Conservation (phyloP, 139 green algal species). For the Tetradesmus obliquus region DNA sequence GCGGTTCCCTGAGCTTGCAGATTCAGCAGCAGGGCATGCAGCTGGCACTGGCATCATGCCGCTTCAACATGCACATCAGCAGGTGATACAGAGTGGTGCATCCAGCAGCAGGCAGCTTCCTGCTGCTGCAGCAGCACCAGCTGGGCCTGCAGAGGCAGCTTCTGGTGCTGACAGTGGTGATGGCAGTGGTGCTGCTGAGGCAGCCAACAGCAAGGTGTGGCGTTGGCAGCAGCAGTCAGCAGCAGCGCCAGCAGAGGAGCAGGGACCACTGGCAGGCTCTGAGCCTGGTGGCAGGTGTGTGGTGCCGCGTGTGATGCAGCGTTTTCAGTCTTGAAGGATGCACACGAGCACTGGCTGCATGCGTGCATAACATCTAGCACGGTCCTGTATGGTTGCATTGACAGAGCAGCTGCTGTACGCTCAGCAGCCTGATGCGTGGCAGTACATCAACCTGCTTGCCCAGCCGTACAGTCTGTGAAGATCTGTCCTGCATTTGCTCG, state of each 20-base stretch:
- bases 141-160: not conserved
- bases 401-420: too few species aligned
- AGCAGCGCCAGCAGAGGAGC: not conserved
- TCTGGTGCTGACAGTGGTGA: not conserved
- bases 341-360: too few species aligned
- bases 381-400: too few species aligned
- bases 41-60: too few species aligned
- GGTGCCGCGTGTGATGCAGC: too few species aligned
- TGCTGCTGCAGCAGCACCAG: not conserved
- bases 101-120: not conserved
- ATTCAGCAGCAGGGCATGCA: not conserved
- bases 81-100: not conserved
- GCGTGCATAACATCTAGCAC: too few species aligned
- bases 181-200: not conserved
- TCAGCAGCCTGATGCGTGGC: too few species aligned
- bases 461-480: too few species aligned
- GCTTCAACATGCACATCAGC: not conserved
- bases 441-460: too few species aligned
- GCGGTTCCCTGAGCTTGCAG: not conserved
- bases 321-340: too few species aligned
- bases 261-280: not conserved
- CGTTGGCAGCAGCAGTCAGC: not conserved
- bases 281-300: not conserved
- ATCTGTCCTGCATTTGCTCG: too few species aligned
- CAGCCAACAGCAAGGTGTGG: not conserved